A percentile compares a stretch with the other conserved stretches of the same genome.
Conservation (phyloP, 495 filamentous ascomycete genomes). For the Tuber magnatum region DNA sequence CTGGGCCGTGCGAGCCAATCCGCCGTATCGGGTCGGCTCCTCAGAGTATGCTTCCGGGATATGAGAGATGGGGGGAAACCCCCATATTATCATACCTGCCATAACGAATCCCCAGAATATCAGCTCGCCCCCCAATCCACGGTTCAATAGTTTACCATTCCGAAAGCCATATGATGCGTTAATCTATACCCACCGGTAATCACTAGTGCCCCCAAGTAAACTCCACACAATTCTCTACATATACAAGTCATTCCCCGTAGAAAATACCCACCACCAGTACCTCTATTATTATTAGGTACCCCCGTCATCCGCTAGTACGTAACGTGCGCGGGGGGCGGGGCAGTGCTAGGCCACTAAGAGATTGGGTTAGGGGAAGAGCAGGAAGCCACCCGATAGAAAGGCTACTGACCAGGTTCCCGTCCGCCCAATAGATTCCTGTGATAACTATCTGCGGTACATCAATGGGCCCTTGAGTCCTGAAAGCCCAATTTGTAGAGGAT, state of each 20-base stretch:
- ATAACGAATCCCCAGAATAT: constrained; percentile 66
- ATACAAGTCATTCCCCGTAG: not conserved
- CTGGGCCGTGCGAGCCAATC: constrained; percentile 75
- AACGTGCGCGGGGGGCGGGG: too few relatives aligned
- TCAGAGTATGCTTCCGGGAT: not conserved
- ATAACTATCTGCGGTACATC: too few relatives aligned
- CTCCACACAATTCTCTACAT: not conserved
- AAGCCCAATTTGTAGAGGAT: too few relatives aligned
- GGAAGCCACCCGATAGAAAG: too few relatives aligned
- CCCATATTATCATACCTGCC: constrained; percentile 14
- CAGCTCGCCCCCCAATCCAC: constrained; percentile 65
- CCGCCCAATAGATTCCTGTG: too few relatives aligned
- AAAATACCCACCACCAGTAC: constrained; percentile 49
- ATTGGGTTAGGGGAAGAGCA: too few relatives aligned
- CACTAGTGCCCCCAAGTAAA: not conserved
- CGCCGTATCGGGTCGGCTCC: constrained; percentile 46
- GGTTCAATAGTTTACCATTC: constrained; percentile 65
- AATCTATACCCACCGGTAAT: constrained; percentile 44
- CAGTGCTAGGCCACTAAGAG: too few relatives aligned
- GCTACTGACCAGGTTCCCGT: too few relatives aligned
- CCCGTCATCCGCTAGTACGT: too few relatives aligned
- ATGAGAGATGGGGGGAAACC: not conserved
- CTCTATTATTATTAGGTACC: too few relatives aligned
- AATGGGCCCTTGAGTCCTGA: too few relatives aligned
- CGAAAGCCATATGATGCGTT: constrained; percentile 65